A percentile compares a stretch with the other conserved stretches of the same genome.
These are phyloP conservation scores for Stagonosporopsis cucurbitacearum DNA, from an alignment of 2,329 filamentous ascomycete species.

Conservation along the genomic window DNA sequence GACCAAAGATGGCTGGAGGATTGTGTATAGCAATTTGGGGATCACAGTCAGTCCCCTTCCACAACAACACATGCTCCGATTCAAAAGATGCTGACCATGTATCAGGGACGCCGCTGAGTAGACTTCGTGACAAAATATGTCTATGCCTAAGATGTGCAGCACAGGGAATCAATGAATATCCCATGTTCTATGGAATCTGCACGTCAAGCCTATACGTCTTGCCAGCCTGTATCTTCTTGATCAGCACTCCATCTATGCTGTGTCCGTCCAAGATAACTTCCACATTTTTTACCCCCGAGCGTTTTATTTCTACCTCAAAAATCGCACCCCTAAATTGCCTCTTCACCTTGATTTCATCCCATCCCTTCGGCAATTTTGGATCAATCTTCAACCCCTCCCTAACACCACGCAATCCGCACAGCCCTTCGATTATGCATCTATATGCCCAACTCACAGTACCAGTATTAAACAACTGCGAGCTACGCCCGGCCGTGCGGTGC, in stretches of 20 bases:
- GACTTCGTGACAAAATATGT: neutral
- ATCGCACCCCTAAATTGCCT: slow-evolving; percentile 60
- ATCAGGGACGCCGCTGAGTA: slow-evolving; percentile 4
- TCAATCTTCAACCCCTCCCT: slow-evolving; percentile 55
- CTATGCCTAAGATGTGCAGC: neutral
- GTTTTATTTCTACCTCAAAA: slow-evolving; percentile 56
- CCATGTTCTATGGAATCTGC: slow-evolving; percentile 2
- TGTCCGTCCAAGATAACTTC: slow-evolving; percentile 51
- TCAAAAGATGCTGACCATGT: neutral
- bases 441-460: slow-evolving; percentile 65
- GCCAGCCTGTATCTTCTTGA: slow-evolving; percentile 54
- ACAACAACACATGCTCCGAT: neutral
- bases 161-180: neutral
- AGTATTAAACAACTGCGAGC: slow-evolving; percentile 65
- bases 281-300: slow-evolving; percentile 51
- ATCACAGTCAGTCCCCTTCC: slow-evolving; percentile 5
- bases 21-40: slow-evolving; percentile 14
- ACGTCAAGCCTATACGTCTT: slow-evolving; percentile 56
- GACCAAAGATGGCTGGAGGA: slow-evolving; percentile 12
- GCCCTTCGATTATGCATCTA: slow-evolving; percentile 61
- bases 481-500: slow-evolving; percentile 58
- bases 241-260: slow-evolving; percentile 49
- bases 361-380: slow-evolving; percentile 60
- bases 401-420: slow-evolving; percentile 62
- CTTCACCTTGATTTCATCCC: slow-evolving; percentile 57